Conservation (phyloP, 148 eudicot genomes). For the Fagopyrum homotropicum region DNA sequence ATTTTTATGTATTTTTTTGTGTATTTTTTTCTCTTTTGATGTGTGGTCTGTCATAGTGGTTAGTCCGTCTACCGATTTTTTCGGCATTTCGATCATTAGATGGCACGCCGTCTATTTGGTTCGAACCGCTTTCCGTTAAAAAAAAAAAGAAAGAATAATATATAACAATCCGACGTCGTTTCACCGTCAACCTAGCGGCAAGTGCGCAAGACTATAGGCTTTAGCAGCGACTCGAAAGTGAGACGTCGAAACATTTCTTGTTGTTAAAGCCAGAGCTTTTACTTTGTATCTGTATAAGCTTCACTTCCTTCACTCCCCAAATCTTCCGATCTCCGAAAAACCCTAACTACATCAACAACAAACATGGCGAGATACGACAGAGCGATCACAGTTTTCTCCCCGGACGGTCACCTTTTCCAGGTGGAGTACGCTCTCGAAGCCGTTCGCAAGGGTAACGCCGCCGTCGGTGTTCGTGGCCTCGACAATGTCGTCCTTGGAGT, state of each 20-base stretch:
- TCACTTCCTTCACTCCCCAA: background rate
- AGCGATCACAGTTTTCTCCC: conserved; percentile 95
- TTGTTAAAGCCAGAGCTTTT: background rate
- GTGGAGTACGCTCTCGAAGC: conserved; percentile 39
- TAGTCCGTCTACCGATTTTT: no score
- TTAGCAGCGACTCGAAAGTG: no score
- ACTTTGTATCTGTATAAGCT: background rate
- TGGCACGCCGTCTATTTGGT: no score
- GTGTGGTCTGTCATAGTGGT: no score
- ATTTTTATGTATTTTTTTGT: no score
- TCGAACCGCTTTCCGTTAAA: no score
- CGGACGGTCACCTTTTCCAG: conserved; percentile 94
- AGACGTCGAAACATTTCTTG: background rate
- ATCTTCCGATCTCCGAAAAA: background rate
- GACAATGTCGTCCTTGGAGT: conserved; percentile 63
- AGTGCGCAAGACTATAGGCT: no score
- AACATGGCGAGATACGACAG: conserved; percentile 92
- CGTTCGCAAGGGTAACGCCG: background rate
- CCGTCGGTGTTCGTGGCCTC: background rate
- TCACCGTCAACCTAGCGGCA: no score
- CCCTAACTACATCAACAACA: background rate
- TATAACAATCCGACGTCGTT: no score
- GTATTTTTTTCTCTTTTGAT: no score
- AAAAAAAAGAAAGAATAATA: no score
- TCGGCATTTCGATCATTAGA: no score